Evolutionary conservation across 306 rosid species (phyloP), one percentile per base, ranked within the genome.

Genomic region (Pyrus bretschneideri): DNA sequence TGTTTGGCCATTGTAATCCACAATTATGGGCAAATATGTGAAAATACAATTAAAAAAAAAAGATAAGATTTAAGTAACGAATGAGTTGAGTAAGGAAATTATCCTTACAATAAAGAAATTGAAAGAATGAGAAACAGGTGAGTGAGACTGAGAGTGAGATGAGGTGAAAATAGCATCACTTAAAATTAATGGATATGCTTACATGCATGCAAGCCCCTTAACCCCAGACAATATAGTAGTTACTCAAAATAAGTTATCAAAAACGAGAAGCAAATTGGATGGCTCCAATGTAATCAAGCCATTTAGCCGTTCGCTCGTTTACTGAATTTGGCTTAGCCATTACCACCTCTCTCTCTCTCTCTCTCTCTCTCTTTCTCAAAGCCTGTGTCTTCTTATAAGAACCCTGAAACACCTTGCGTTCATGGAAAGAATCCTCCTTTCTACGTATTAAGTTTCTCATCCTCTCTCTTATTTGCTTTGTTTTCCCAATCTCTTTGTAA

Each of bases 401-500:
- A 77, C 57, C 74, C 74, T 6, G 30, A 18, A 49, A 18, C 63
- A 33, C 21, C 68, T 29, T 38, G 63, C 19, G 60, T 68, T 65
- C 73, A 46, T 9, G 40, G 21, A 72, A 30, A 80, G 67, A 45
- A 35, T 22, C 55, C 70, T 81, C 70, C 23, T 42, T 27, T 54
- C 19, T 8, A 49, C 22, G 27, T 6, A 17, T 71, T 3, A 5
- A 14, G 71, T 70, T 77, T 76, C 52, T 18, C 70, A 57, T 46
- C 76, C 58, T 83, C 80, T 78, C 67, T 80, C 84, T 66, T 74
- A 52, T 66, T 84, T 69, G 89, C 86, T 87, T 88, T 89, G 86
- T 82, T 88, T 93, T 88, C 64, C 69, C 73, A 25, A 55, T 73
- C 82, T 84, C 84, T 80, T 84, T 70, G 87, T 84, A 84, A 79